phyloP scores from a whole-genome alignment of 2,329 filamentous ascomycete genomes.

The Epichloe uncinata region DNA sequence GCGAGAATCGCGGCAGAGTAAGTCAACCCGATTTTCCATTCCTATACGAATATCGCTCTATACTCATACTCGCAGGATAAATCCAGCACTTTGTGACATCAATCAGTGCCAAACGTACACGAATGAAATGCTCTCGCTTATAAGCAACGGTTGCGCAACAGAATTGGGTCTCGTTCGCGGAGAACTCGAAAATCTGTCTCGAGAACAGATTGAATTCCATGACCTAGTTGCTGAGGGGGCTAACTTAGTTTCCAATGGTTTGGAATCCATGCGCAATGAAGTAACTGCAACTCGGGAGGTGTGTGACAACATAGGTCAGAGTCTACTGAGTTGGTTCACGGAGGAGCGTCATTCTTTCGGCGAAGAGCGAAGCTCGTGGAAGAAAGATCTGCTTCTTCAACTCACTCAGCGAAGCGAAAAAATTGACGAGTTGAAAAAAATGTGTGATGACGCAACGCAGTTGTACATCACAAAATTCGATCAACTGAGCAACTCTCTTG shows the following conservation, averaged over 20 bases:
- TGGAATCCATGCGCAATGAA: slow-evolving; percentile 1
- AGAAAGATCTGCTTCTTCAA: not conserved
- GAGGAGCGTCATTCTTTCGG: not conserved
- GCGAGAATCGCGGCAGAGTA: slow-evolving; percentile 3
- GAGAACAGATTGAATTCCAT: slow-evolving; percentile 5
- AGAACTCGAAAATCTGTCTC: slow-evolving; percentile 3
- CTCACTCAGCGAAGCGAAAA: not conserved
- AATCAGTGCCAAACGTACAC: slow-evolving; percentile 1
- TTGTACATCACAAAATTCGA: not conserved
- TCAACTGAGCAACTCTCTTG: slow-evolving; percentile 1
- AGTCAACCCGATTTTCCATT: not conserved
- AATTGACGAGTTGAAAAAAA: not conserved
- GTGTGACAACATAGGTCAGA: not conserved
- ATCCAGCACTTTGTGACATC: slow-evolving; percentile 2
- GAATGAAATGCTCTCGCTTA: slow-evolving; percentile 1
- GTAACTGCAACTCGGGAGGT: not conserved
- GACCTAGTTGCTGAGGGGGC: slow-evolving; percentile 3
- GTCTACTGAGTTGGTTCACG: not conserved
- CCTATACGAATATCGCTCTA: not conserved
- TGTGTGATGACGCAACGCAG: not conserved
- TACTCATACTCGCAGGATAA: slow-evolving; percentile 2
- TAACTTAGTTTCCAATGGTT: not conserved
- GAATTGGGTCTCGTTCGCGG: slow-evolving; percentile 1
- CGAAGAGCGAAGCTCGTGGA: slow-evolving; percentile 3
- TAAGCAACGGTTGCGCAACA: slow-evolving; percentile 1